These are phyloP conservation scores for Cladorrhinum sp. DNA, from an alignment of 2,329 filamentous ascomycete species.

Conservation along the genomic window DNA sequence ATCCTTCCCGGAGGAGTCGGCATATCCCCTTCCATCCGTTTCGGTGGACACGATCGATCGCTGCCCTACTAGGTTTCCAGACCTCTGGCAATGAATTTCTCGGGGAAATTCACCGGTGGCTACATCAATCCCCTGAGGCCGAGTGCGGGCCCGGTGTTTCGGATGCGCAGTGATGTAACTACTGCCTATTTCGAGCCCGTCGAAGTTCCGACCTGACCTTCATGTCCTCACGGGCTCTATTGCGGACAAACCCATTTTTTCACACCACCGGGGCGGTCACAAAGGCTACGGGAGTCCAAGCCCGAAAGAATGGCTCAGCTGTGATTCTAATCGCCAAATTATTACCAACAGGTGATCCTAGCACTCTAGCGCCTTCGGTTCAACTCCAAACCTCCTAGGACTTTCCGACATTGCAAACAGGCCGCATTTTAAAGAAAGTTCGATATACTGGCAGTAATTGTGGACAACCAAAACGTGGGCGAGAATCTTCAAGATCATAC, in stretches of 20 bases:
- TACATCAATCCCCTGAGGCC: conserved; percentile 15
- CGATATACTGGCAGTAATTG: conserved; percentile 36
- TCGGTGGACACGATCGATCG: conserved; percentile 37
- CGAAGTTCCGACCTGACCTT: conserved; percentile 33
- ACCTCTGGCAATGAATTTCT: conserved; percentile 33
- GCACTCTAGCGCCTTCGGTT: conserved; percentile 39
- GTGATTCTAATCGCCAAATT: conserved; percentile 15
- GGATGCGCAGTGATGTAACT: conserved; percentile 28
- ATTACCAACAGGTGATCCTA: conserved; percentile 43
- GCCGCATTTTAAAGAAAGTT: conserved; percentile 38
- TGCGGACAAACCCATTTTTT: conserved; percentile 35
- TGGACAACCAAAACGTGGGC: conserved; percentile 43
- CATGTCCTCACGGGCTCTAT: conserved; percentile 32
- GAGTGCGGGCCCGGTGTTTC: conserved; percentile 16
- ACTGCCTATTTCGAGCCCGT: conserved; percentile 35
- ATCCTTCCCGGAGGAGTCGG: conserved; percentile 25
- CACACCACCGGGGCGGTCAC: conserved; percentile 23
- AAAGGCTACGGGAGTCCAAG: conserved; percentile 34
- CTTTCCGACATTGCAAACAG: conserved; percentile 38
- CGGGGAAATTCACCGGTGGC: conserved; percentile 16
- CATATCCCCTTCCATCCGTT: conserved; percentile 29
- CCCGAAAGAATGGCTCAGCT: conserved; percentile 22
- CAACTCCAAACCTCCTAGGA: conserved; percentile 34
- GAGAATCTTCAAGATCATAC: conserved; percentile 39
- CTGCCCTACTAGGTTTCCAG: conserved; percentile 32